Conservation (phyloP, 177 flowering plant genomes). For the Vitis hybrid region DNA sequence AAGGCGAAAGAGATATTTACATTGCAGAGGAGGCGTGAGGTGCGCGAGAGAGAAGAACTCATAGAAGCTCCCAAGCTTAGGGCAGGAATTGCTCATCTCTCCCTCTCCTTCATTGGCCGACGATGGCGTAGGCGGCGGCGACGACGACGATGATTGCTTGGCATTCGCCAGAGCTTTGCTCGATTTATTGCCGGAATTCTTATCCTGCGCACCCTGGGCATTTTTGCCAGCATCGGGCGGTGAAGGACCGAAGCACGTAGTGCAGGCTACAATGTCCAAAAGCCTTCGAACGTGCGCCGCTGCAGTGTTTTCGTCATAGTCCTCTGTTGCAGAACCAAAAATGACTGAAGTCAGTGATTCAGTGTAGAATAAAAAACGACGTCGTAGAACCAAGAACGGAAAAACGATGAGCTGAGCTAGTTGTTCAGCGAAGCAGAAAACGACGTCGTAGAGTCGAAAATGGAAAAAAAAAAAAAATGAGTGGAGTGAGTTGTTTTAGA, state of each 20-base stretch:
- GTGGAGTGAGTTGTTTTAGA: background rate
- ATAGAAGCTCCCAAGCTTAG: conserved; percentile 82
- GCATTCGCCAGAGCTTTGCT: conserved; percentile 22
- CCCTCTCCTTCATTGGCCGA: conserved; percentile 55
- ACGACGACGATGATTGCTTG: conserved; percentile 20
- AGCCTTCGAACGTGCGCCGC: conserved; percentile 84
- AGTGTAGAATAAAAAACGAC: background rate
- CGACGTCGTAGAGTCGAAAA: no score
- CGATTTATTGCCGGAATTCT: conserved; percentile 15
- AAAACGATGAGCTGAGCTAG: no score
- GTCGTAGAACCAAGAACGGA: background rate
- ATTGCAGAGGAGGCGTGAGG: conserved; percentile 89
- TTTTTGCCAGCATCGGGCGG: conserved; percentile 40
- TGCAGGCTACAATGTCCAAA: conserved; percentile 89
- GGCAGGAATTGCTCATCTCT: conserved; percentile 71
- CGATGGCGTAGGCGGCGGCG: conserved; percentile 17
- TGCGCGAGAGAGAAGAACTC: conserved; percentile 96
- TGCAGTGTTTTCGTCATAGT: conserved; percentile 71
- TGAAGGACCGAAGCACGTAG: conserved; percentile 81
- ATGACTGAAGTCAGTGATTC: background rate
- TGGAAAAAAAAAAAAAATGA: no score
- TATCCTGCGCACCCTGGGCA: conserved; percentile 42
- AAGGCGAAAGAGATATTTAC: conserved; percentile 36
- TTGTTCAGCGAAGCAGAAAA: no score
- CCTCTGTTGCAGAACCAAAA: conserved; percentile 51